Conservation (phyloP, 352 stramenopile species). For the Detonula confervacea region DNA sequence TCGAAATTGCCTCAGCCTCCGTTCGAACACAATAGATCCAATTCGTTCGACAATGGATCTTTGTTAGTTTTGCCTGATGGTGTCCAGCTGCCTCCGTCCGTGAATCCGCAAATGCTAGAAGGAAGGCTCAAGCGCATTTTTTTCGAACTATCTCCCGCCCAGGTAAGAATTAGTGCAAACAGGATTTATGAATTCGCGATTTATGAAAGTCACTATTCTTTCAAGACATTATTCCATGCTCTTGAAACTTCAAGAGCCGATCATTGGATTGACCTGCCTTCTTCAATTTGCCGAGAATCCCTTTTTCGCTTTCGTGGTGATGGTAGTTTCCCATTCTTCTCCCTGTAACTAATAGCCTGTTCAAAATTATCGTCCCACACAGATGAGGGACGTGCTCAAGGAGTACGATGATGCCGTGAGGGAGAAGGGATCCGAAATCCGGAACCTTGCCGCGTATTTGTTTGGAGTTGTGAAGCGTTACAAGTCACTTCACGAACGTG, state of each 20-base stretch:
- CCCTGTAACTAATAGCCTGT: no score
- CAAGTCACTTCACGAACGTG: slow-evolving; percentile 54
- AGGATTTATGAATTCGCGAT: no score
- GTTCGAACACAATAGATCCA: slow-evolving; percentile 5
- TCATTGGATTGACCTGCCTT: no score
- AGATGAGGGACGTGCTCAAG: slow-evolving; percentile 69
- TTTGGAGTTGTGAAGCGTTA: slow-evolving; percentile 80
- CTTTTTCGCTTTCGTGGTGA: no score
- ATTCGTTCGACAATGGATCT: slow-evolving; percentile 18
- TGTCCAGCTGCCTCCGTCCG: slow-evolving; percentile 57
- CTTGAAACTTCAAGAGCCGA: no score
- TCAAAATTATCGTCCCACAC: no score
- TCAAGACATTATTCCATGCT: no score
- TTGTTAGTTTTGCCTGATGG: slow-evolving; percentile 54
- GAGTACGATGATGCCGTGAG: slow-evolving; percentile 77
- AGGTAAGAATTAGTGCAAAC: no score
- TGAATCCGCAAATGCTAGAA: slow-evolving; percentile 34
- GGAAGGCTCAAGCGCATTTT: slow-evolving; percentile 53
- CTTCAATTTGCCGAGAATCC: no score
- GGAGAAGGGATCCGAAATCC: slow-evolving; percentile 66
- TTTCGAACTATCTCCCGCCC: slow-evolving; percentile 44
- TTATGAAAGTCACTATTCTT: no score
- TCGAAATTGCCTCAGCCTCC: slow-evolving; percentile 5
- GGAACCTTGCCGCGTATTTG: slow-evolving; percentile 70
- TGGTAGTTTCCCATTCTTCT: no score